phyloP scores from a whole-genome alignment of 768 basidiomycete species.

The Chalciporus chontae region DNA sequence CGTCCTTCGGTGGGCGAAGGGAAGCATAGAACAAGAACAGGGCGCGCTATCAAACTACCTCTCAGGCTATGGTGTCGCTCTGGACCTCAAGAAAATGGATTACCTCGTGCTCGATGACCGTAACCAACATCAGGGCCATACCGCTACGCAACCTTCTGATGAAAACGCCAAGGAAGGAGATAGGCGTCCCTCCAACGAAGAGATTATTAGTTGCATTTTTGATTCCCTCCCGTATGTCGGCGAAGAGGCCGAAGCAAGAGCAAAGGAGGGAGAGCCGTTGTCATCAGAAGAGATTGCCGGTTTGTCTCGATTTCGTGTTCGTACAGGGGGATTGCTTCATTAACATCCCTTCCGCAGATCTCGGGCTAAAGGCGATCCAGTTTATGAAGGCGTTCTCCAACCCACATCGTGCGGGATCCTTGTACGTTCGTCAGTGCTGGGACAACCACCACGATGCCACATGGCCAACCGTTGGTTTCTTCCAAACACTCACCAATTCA shows the following conservation, averaged over 20 bases:
- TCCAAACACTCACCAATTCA: slow-evolving; percentile 75
- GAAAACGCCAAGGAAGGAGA: slow-evolving; percentile 2
- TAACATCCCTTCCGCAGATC: slow-evolving; percentile 32
- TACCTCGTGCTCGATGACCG: slow-evolving; percentile 94
- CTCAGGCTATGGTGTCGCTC: slow-evolving; percentile 86
- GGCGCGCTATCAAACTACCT: slow-evolving; percentile 43
- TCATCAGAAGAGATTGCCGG: slow-evolving; percentile 53
- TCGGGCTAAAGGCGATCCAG: slow-evolving; percentile 73
- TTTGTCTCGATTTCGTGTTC: slow-evolving; percentile 26
- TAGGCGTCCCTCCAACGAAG: slow-evolving; percentile 13
- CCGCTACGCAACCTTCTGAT: neutral
- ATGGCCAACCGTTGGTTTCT: slow-evolving; percentile 19
- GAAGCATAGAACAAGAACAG: slow-evolving; percentile 34
- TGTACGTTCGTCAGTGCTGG: slow-evolving; percentile 18
- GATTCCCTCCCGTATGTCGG: slow-evolving; percentile 30
- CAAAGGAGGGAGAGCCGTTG: slow-evolving; percentile 42
- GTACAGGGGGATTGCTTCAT: neutral
- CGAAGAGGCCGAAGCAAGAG: slow-evolving; percentile 28
- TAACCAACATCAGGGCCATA: slow-evolving; percentile 19
- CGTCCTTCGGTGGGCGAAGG: slow-evolving; percentile 51
- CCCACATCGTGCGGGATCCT: slow-evolving; percentile 42
- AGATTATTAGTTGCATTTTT: slow-evolving; percentile 26
- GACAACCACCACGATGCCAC: slow-evolving; percentile 7
- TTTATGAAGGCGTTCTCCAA: slow-evolving; percentile 60
- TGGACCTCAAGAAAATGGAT: slow-evolving; percentile 96